A percentile compares a stretch with the other conserved stretches of the same genome.
phyloP scores from a whole-genome alignment of 495 filamentous ascomycete species.

The Aspergillus wentii region DNA sequence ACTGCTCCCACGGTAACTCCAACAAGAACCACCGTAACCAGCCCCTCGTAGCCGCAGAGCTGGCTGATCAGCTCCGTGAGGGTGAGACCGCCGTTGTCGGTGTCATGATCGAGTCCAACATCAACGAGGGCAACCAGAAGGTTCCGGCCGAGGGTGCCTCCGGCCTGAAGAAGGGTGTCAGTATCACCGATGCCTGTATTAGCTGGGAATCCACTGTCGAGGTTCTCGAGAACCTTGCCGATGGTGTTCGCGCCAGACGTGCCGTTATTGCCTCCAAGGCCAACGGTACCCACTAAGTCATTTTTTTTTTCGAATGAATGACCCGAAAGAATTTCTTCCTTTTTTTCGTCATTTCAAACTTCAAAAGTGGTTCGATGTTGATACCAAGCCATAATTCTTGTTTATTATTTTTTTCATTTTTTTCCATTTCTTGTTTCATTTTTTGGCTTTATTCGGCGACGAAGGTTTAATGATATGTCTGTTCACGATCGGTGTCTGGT shows the following conservation, averaged over 20 bases:
- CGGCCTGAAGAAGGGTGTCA: constrained; percentile 83
- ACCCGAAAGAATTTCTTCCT: background rate
- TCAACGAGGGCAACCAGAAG: constrained; percentile 94
- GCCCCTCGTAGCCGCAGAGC: constrained; percentile 78
- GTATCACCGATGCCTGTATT: constrained; percentile 97
- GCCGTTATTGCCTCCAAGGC: constrained; percentile 24
- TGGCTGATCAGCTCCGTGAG: constrained; percentile 79
- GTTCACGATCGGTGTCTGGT: too few relatives aligned
- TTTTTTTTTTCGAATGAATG: constrained; percentile 3
- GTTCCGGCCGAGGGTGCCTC: constrained; percentile 77
- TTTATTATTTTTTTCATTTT: background rate
- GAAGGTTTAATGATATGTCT: too few relatives aligned
- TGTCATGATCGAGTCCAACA: constrained; percentile 98
- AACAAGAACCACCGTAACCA: constrained; percentile 74
- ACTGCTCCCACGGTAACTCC: constrained; percentile 86
- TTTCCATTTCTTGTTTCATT: background rate
- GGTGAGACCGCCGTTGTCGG: constrained; percentile 89
- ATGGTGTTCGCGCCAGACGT: constrained; percentile 73
- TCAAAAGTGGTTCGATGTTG: constrained; percentile 11
- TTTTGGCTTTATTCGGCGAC: background rate
- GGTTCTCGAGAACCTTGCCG: constrained; percentile 82
- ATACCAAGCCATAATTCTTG: constrained; percentile 19
- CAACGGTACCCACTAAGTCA: constrained; percentile 21
- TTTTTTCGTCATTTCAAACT: background rate
- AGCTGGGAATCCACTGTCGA: constrained; percentile 85